Conservation (phyloP, 805 yeast genomes). For the Saccharomycopsis vini region DNA sequence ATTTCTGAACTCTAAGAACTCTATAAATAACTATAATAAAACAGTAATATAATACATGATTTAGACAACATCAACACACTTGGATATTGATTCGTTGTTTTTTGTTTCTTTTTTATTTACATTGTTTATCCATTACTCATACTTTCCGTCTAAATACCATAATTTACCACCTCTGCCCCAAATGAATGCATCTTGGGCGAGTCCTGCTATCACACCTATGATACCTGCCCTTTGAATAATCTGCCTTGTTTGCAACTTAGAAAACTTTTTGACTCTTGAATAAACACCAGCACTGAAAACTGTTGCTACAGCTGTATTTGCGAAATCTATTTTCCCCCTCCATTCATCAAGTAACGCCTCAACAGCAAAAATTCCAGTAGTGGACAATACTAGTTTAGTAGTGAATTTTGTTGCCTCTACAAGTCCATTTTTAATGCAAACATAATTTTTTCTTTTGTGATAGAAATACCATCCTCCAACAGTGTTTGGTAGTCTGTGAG, state of each 20-base stretch:
- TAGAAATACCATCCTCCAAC: conserved; percentile 86
- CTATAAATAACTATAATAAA: no score
- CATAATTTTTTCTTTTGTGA: conserved; percentile 75
- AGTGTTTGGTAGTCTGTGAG: conserved; percentile 69
- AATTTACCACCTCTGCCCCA: conserved; percentile 50
- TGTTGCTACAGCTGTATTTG: conserved; percentile 55
- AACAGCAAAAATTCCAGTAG: conserved; percentile 43
- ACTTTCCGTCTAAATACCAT: conserved; percentile 53
- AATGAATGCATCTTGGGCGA: conserved; percentile 56
- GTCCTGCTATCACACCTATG: conserved; percentile 54
- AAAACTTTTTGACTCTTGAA: conserved; percentile 36
- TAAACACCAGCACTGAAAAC: conserved; percentile 42
- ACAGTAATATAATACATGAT: no score
- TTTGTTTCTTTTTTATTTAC: no score
- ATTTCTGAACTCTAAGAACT: no score
- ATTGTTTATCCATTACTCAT: no score
- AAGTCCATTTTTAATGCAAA: conserved; percentile 50
- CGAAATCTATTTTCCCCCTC: conserved; percentile 47
- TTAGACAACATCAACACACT: no score
- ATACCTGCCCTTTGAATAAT: conserved; percentile 43
- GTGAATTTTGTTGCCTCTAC: conserved; percentile 37
- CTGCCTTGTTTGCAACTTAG: conserved; percentile 33
- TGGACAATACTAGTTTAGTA: conserved; percentile 34
- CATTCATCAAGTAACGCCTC: conserved; percentile 54
- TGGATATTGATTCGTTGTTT: no score